Percentiles rank a stretch among this genome's conserved stretches.
Evolutionary conservation across 2,329 filamentous ascomycete species (phyloP).

Genomic region (Curvularia sp.): DNA sequence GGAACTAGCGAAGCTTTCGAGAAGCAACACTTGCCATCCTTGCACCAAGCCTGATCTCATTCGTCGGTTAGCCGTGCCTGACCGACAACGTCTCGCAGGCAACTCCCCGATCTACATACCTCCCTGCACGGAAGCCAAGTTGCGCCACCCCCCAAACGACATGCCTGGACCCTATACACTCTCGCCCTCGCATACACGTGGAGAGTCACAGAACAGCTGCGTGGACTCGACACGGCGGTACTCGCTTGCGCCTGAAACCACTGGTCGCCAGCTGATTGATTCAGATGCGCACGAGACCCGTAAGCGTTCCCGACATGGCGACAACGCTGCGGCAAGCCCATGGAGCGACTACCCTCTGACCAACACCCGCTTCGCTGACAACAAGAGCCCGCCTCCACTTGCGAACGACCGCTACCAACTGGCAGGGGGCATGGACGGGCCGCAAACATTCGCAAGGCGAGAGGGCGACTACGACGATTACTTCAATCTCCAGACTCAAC

Average conservation of each 20-base stretch:
- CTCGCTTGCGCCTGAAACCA: conserved; percentile 36
- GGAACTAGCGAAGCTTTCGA: conserved; percentile 11
- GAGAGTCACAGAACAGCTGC: conserved; percentile 24
- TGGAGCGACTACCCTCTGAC: conserved; percentile 32
- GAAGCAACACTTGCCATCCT: conserved; percentile 7
- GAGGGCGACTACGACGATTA: conserved; percentile 54
- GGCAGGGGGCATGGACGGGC: conserved; percentile 58
- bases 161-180: conserved; percentile 43
- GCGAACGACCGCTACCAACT: conserved; percentile 61
- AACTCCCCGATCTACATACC: conserved; percentile 28
- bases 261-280: conserved; percentile 40
- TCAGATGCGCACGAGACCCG: conserved; percentile 41
- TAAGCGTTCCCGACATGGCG: conserved; percentile 39
- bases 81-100: conserved; percentile 26
- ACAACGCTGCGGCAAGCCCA: conserved; percentile 22
- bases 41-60: conserved; percentile 24
- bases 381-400: conserved; percentile 53
- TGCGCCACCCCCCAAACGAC: conserved; percentile 29
- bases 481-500: conserved; percentile 48
- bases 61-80: conserved; percentile 13
- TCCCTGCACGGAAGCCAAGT: conserved; percentile 33
- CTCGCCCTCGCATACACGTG: conserved; percentile 25
- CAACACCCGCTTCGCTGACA: conserved; percentile 33
- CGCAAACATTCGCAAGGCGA: conserved; percentile 49
- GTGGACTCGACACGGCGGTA: conserved; percentile 37